Evolutionary conservation across 2,329 filamentous ascomycete genomes (phyloP), one percentile per base, ranked within the genome.

Genomic region (Aureobasidium uvarum): DNA sequence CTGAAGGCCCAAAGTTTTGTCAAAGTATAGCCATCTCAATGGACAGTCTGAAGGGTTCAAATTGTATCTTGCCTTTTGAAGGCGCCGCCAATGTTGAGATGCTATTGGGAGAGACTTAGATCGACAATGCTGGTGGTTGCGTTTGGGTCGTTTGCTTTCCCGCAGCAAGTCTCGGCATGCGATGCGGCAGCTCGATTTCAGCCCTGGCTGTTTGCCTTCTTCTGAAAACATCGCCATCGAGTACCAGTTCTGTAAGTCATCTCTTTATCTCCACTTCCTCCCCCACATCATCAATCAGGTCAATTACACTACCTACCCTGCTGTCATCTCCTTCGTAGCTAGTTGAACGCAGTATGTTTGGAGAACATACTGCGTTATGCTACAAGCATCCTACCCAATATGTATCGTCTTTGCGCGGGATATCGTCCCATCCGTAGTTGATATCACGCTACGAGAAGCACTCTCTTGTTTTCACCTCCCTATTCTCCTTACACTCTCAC

Each of bases 61-160:
- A 28, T 41, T 25, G 14, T 14, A 25, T 23, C 38, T 28, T 20
- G 55, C 25, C 8, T 31, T 58, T 31, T 10, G 23, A 58, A 33
- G 10, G 18, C 8, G n/a, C 10, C 8, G 1, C 6, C 25, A 25
- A 31, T 3, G 5, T 13, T 16, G 18, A 20, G 7, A 25, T 4
- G 3, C 3, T 10, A 13, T 36, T 3, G 11, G 43, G 31, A 33
- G 41, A 48, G 28, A 46, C 28, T n/a, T 2, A 46, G 23, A 3
- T 16, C 10, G 25, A n/a, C 48, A 51, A 31, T 45, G 20, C 8
- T 28, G 33, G 20, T 41, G 28, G 13, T 23, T 25, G 28, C 41
- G 56, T 60, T 58, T 60, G 56, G 36, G 56, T 60, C 56, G 56
- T 60, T 60, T 60, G 56, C 56, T 48, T 38, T 23, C 39, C 55